Base-by-base conservation (phyloP, 2,329 filamentous ascomycete species). In the Meredithiella fracta region DNA sequence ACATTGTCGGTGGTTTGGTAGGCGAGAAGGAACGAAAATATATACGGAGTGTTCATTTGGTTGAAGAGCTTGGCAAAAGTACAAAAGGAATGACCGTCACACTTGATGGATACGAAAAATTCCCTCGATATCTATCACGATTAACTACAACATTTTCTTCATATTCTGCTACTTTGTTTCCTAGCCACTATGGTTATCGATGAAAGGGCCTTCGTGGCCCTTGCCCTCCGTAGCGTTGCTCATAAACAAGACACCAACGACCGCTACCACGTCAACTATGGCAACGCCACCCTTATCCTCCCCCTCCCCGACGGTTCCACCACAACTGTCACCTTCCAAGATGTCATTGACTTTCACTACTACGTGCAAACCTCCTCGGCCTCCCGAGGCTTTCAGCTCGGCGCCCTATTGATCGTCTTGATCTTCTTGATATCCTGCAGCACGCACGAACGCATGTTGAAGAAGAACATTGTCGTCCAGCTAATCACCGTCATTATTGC, bases 381-480 rank as follows among this genome's bases (percentile, higher is more conserved):
- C 71, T 83, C 81, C 67, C 86, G 83, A 65, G 82, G 78, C 54
- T 69, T 76, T 17, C 85, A 91, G 65, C 73, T 89, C 53, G 86
- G 86, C 29, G 79, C 83, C 23, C 79, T 77, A 50, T 60, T 82
- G 57, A 68, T 83, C 59, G 77, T 88, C 63, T 70, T 90, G 17
- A 61, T 83, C 47, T 72, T 85, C 29, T 70, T 90, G 2, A 68
- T 88, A 9, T 63, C 83, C 58, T 74, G 90, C 66, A 89, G 85
- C 0, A 78, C 78, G 20, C 65, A 71, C 0, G 72, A 78, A 61
- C 88, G 86, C 65, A 77, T 85, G 59, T 69, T 70, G 54, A 82
- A 82, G 1, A 64, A 72, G 0, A 75, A 86, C 20, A 85, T 85
- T 65, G 63, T 82, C 60, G 70, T 89, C 62, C 88, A 90, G 64